Evolutionary conservation across 352 stramenopile genomes (phyloP).

Genomic region (Phytophthora foliorum): DNA sequence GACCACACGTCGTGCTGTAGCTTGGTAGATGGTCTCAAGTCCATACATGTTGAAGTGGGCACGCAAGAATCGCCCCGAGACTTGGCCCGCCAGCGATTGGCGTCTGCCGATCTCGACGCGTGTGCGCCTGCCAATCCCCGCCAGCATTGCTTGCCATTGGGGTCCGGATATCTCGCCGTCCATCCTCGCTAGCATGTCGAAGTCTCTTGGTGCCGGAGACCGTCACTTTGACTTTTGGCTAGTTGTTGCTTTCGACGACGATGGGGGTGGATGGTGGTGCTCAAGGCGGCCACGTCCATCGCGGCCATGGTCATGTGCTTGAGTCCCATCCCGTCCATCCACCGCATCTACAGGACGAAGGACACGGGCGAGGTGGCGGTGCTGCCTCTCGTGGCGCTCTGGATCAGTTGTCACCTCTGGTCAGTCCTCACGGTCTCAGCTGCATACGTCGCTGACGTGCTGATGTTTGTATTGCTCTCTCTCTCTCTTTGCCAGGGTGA

Average conservation of each 20-base stretch:
- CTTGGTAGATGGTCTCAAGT: too few relatives aligned
- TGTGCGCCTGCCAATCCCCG: not conserved
- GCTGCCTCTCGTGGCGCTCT: conserved; percentile 32
- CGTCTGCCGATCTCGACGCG: not conserved
- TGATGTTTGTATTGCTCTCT: not conserved
- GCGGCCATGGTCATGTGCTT: conserved; percentile 31
- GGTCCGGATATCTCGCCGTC: not conserved
- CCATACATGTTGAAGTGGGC: not conserved
- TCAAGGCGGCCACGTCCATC: conserved; percentile 32
- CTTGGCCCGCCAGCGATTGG: conserved; percentile 14
- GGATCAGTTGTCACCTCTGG: conserved; percentile 33
- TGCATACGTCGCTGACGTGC: not conserved
- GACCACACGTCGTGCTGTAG: not conserved
- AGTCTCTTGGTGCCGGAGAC: not conserved
- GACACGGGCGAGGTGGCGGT: conserved; percentile 30
- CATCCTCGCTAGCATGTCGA: not conserved
- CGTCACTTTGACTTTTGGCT: conserved; percentile 12
- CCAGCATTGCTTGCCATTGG: not conserved
- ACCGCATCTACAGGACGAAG: conserved; percentile 24
- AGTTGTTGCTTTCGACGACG: too few relatives aligned
- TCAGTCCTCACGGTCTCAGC: not conserved
- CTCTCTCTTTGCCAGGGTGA: conserved; percentile 28
- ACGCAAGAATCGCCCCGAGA: not conserved
- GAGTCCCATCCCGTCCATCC: conserved; percentile 30
- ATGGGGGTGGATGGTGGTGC: conserved; percentile 26